Base-by-base conservation (phyloP, 192 early-diverging fungal species). In the Umbelopsis sp. region DNA sequence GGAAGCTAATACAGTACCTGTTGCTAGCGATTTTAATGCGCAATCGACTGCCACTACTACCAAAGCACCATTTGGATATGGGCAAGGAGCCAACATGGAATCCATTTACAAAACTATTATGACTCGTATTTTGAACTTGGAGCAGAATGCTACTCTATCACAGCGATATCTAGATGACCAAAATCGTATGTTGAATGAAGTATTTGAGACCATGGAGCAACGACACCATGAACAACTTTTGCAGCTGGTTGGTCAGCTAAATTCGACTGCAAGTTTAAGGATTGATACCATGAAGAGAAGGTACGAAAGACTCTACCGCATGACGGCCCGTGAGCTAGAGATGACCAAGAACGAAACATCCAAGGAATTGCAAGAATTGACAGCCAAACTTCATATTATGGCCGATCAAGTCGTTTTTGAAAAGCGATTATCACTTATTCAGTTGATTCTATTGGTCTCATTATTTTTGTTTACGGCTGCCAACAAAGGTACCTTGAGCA, bases 91-190 rank as follows among this genome's bases (percentile, higher is more conserved):
- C 22, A 76, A 80, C 1, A 87, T 87, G 14, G 95, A 94, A 52
- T 92, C 88, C 36, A 91, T 96, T 41, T 97, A 94, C 79, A 96
- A 96, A 65, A 95, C 91, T 9, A 96, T 98, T 36, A 89, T 94
- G 85, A 95, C 92, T 68, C 89, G 96, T 16, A 80, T 98, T 2
- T 77, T 81, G 34, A 77, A 83, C 16, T 80, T 98, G 11, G 97
- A 98, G 71, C 80, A 88, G 24, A 96, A 96, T 73, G 83, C 92
- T 3, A 93, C 92, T 0, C 72, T 92, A 20, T 87, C 89, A 20
- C 88, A 89, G 65, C 85, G 84, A 62, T 93, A 94, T 66, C 71
- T 95, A 62, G 91, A 94, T 56, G 90, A 92, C 34, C 92, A 94
- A 77, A 91, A 87, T 68, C 84, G 85, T 51, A 83, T 90, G 65